phyloP scores from a whole-genome alignment of 768 basidiomycete genomes.

The Suillus clintonianus region DNA sequence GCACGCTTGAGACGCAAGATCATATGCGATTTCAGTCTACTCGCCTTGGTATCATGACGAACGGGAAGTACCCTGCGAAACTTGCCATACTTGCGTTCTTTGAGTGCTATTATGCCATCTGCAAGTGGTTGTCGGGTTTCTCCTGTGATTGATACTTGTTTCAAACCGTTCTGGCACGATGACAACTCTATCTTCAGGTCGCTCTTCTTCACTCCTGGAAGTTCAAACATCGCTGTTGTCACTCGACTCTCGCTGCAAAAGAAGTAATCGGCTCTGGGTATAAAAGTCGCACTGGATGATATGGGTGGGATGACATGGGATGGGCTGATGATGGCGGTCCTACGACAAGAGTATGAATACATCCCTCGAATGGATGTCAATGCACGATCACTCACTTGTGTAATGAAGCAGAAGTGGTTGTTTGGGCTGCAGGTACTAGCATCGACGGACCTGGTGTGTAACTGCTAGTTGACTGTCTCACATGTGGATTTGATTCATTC shows the following conservation, averaged over 20 bases:
- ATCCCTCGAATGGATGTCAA: conserved; percentile 13
- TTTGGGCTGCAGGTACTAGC: conserved; percentile 13
- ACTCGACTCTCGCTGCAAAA: conserved; percentile 52
- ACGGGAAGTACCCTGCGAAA: conserved; percentile 55
- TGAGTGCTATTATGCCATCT: conserved; percentile 43
- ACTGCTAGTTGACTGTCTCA: conserved; percentile 30
- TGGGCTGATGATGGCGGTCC: conserved; percentile 27
- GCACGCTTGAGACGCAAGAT: conserved; percentile 1
- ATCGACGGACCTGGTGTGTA: conserved; percentile 9
- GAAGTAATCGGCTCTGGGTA: conserved; percentile 62
- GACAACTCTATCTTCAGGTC: conserved; percentile 63
- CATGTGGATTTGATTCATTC: conserved; percentile 24
- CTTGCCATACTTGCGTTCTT: conserved; percentile 57
- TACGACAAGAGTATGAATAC: conserved; percentile 1
- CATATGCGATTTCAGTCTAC: conserved; percentile 22
- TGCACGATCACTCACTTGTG: conserved; percentile 9
- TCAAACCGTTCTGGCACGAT: conserved; percentile 64
- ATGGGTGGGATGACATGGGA: conserved; percentile 16
- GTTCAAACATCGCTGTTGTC: conserved; percentile 63
- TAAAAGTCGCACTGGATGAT: conserved; percentile 28
- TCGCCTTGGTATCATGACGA: conserved; percentile 56
- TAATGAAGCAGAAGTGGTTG: conserved; percentile 4
- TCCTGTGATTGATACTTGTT: conserved; percentile 60
- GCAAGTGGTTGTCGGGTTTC: conserved; percentile 43
- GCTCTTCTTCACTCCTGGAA: conserved; percentile 63